Evolutionary conservation across 192 early-diverging fungal genomes (phyloP).

Genomic region (Ambispora gerdemannii): DNA sequence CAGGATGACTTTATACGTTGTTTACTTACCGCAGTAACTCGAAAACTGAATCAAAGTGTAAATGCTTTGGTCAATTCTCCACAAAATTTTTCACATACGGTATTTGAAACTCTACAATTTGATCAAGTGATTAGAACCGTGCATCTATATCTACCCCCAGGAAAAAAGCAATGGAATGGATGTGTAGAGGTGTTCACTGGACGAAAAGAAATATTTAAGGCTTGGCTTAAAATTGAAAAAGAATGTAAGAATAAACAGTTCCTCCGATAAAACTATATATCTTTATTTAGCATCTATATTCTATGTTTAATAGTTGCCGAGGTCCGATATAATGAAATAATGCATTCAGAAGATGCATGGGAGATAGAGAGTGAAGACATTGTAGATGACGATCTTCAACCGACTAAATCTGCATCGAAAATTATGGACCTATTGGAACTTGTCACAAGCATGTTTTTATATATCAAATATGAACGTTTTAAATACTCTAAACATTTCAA

Average conservation of each 20-base stretch:
- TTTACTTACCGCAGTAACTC: constrained; percentile 49
- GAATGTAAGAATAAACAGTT: constrained; percentile 42
- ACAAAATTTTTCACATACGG: constrained; percentile 60
- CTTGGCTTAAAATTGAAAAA: constrained; percentile 70
- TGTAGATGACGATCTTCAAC: constrained; percentile 50
- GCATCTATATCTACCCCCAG: constrained; percentile 52
- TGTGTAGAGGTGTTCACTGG: constrained; percentile 52
- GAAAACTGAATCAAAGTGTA: constrained; percentile 57
- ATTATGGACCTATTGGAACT: constrained; percentile 60
- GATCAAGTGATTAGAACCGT: constrained; percentile 64
- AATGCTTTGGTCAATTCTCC: constrained; percentile 52
- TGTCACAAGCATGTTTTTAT: constrained; percentile 48
- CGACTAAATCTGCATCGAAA: constrained; percentile 59
- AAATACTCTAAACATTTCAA: constrained; percentile 38
- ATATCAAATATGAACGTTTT: constrained; percentile 37
- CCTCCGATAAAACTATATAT: not conserved
- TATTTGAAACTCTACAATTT: constrained; percentile 63
- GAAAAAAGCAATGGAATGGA: constrained; percentile 41
- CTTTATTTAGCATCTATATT: not conserved
- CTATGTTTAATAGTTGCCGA: constrained; percentile 44
- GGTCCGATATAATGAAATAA: constrained; percentile 60
- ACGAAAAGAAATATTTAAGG: constrained; percentile 55
- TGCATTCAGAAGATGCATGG: constrained; percentile 58
- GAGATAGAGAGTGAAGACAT: constrained; percentile 54
- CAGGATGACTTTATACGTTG: constrained; percentile 65